Evolutionary conservation across 345 rosid species (phyloP).

Genomic region (Boechera stricta): DNA sequence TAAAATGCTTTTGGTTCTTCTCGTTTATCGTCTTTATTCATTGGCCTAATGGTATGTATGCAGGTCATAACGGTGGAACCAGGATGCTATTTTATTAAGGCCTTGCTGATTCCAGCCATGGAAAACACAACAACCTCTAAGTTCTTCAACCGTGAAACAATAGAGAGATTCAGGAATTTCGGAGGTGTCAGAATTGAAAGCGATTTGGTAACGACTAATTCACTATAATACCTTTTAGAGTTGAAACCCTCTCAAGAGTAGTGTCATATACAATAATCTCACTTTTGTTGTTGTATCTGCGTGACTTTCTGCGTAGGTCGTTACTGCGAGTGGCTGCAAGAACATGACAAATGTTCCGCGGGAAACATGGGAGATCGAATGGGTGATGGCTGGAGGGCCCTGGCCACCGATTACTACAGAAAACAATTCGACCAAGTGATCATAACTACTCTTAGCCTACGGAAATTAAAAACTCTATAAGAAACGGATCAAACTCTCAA

Average conservation of each 20-base stretch:
- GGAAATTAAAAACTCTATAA: neutral
- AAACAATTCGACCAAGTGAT: slow-evolving; percentile 37
- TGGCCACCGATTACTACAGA: slow-evolving; percentile 54
- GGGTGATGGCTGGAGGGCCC: slow-evolving; percentile 84
- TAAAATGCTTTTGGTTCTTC: neutral
- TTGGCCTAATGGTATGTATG: slow-evolving; percentile 11
- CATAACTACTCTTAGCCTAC: neutral
- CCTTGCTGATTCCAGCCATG: slow-evolving; percentile 74
- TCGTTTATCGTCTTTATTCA: neutral
- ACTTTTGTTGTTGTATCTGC: neutral
- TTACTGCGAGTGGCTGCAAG: slow-evolving; percentile 69
- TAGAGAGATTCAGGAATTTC: slow-evolving; percentile 65
- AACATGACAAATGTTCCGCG: slow-evolving; percentile 87
- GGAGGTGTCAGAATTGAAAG: slow-evolving; percentile 99
- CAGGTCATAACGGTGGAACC: slow-evolving; percentile 98
- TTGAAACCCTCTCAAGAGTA: neutral
- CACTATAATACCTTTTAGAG: neutral
- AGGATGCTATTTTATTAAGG: slow-evolving; percentile 92
- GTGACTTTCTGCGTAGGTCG: slow-evolving; percentile 47
- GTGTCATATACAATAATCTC: neutral
- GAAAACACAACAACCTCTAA: slow-evolving; percentile 57
- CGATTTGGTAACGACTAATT: slow-evolving; percentile 63
- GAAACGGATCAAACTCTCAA: neutral
- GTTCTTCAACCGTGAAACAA: slow-evolving; percentile 63
- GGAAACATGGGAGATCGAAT: slow-evolving; percentile 73